phyloP scores from a whole-genome alignment of 768 basidiomycete species.

The Podaxis sp. region DNA sequence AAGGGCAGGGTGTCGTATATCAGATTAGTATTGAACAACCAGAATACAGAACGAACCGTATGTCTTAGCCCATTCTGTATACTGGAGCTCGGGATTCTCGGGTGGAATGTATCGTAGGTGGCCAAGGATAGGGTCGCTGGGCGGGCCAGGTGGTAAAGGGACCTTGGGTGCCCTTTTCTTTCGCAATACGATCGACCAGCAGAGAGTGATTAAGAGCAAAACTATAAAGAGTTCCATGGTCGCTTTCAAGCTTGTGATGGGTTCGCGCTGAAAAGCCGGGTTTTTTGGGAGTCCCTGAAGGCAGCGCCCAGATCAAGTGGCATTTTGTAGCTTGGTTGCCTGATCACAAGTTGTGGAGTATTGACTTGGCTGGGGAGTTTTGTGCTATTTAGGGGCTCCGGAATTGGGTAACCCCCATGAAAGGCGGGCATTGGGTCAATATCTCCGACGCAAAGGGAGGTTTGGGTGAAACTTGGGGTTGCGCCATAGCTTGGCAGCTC shows the following conservation, averaged over 20 bases:
- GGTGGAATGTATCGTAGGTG: slow-evolving; percentile 4
- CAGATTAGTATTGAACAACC: not conserved
- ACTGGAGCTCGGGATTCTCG: not conserved
- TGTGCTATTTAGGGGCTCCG: too few species aligned
- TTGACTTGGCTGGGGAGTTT: too few species aligned
- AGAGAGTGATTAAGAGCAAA: not conserved
- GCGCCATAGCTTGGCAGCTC: too few species aligned
- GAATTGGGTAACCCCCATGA: too few species aligned
- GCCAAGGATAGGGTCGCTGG: not conserved
- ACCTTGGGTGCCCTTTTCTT: not conserved
- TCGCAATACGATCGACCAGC: not conserved
- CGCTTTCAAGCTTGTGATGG: not conserved
- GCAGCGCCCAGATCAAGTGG: not conserved
- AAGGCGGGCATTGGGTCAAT: too few species aligned
- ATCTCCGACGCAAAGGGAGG: too few species aligned
- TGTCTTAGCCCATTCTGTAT: slow-evolving; percentile 6
- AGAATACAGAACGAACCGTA: not conserved
- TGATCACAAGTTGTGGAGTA: not conserved
- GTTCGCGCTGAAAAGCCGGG: not conserved
- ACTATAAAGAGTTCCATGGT: not conserved
- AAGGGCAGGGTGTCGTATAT: not conserved
- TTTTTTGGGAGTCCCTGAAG: not conserved
- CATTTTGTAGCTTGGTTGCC: not conserved
- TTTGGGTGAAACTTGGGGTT: too few species aligned
- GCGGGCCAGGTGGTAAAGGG: slow-evolving; percentile 7